A percentile compares a stretch with the other conserved stretches of the same genome.
Conservation (phyloP, 768 basidiomycete species). For the Serendipita indica region DNA sequence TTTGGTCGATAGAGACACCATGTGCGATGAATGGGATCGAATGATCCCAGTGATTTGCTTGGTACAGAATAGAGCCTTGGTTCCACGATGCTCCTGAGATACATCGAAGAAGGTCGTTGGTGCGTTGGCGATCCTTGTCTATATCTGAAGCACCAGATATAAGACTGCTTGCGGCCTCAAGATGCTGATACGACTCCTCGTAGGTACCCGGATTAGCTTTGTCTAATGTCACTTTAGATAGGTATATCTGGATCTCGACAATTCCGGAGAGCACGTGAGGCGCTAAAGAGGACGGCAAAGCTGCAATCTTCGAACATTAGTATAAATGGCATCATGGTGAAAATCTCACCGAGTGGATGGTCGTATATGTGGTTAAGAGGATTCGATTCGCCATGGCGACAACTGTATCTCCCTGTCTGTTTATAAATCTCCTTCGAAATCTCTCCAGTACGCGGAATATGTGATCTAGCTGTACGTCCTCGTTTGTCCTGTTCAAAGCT, state of each 20-base stretch:
- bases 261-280: background rate
- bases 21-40: constrained; percentile 53
- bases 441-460: too few relatives aligned
- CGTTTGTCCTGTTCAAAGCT: too few relatives aligned
- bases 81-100: constrained; percentile 60
- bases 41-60: constrained; percentile 42
- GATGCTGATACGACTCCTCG: background rate
- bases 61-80: constrained; percentile 53
- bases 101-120: constrained; percentile 32
- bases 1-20: background rate
- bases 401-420: too few relatives aligned
- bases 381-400: too few relatives aligned
- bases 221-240: background rate
- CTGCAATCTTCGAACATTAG: too few relatives aligned
- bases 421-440: too few relatives aligned
- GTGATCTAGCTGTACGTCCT: too few relatives aligned
- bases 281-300: too few relatives aligned
- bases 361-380: too few relatives aligned
- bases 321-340: too few relatives aligned
- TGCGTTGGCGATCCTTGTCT: background rate
- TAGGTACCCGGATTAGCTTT: background rate
- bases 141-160: background rate
- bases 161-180: background rate
- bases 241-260: background rate
- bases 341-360: too few relatives aligned